phyloP scores from a whole-genome alignment of 2,329 filamentous ascomycete species.

The Phialophora expanda region DNA sequence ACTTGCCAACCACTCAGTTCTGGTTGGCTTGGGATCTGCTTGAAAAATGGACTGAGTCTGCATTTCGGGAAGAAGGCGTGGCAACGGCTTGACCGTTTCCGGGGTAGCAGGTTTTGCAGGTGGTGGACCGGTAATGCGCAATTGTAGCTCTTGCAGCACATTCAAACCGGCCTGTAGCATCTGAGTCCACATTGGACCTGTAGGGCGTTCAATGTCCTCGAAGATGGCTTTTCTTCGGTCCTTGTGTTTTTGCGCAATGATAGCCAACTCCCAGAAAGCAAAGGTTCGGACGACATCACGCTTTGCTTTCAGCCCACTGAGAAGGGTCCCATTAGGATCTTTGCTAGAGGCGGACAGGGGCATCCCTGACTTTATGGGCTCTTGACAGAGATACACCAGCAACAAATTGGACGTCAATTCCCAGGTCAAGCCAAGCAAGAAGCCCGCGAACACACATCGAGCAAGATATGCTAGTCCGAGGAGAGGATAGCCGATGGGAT shows the following conservation, averaged over 20 bases:
- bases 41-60: conserved; percentile 41
- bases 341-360: conserved; percentile 84
- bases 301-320: conserved; percentile 83
- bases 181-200: conserved; percentile 81
- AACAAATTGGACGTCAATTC: conserved; percentile 77
- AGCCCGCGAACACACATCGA: conserved; percentile 66
- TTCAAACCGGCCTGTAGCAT: conserved; percentile 72
- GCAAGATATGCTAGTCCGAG: conserved; percentile 49
- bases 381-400: conserved; percentile 76
- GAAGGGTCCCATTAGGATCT: conserved; percentile 86
- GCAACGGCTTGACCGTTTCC: conserved; percentile 54
- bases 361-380: conserved; percentile 81
- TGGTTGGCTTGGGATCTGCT: conserved; percentile 19
- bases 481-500: conserved; percentile 61
- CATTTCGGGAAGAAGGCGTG: conserved; percentile 56
- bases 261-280: conserved; percentile 86
- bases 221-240: conserved; percentile 82
- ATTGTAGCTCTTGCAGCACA: conserved; percentile 69
- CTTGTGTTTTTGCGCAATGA: conserved; percentile 76
- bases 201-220: conserved; percentile 81
- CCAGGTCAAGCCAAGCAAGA: conserved; percentile 75
- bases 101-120: conserved; percentile 49
- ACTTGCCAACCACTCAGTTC: conserved; percentile 18
- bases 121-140: conserved; percentile 62
- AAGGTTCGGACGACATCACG: conserved; percentile 79